Evolutionary conservation across 2,329 filamentous ascomycete genomes (phyloP).

Genomic region (Neonectria ditissima): DNA sequence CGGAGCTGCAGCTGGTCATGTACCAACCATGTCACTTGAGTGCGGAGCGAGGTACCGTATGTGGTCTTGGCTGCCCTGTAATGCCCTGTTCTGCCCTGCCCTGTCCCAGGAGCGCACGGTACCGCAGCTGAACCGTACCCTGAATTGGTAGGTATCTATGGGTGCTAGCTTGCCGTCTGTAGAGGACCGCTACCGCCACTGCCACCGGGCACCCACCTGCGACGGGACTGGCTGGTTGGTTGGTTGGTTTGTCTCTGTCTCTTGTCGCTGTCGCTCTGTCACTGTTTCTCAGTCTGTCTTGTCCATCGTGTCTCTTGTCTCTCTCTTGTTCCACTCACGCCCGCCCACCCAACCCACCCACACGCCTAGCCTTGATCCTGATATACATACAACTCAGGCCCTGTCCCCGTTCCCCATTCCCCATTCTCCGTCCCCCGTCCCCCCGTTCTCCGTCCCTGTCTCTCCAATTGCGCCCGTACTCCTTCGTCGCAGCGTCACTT

Average conservation of each 20-base stretch:
- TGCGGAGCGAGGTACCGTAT: conserved; percentile 2
- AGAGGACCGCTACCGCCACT: not conserved
- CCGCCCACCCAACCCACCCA: conserved; percentile 39
- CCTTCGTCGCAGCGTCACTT: conserved; percentile 38
- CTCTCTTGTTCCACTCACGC: conserved; percentile 42
- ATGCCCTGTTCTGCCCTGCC: not conserved
- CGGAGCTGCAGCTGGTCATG: not conserved
- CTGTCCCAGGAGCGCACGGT: not conserved
- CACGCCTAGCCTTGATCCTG: conserved; percentile 44
- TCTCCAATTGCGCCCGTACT: conserved; percentile 44
- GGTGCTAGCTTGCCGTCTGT: too few species aligned
- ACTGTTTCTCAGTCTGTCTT: not conserved
- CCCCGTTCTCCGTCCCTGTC: conserved; percentile 33
- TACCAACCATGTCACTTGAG: not conserved
- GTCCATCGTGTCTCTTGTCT: too few species aligned
- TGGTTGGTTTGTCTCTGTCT: too few species aligned
- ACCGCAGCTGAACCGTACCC: conserved; percentile 4
- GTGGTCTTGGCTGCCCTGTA: not conserved
- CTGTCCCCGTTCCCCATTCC: conserved; percentile 43
- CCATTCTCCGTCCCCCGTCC: conserved; percentile 33
- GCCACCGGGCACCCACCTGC: too few species aligned
- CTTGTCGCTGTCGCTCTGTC: conserved; percentile 2
- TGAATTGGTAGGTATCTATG: too few species aligned
- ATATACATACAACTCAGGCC: conserved; percentile 48
- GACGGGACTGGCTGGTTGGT: not conserved